A percentile compares a stretch with the other conserved stretches of the same genome.
phyloP scores from a whole-genome alignment of 2,329 filamentous ascomycete genomes.

The Colletotrichum plurivorum region DNA sequence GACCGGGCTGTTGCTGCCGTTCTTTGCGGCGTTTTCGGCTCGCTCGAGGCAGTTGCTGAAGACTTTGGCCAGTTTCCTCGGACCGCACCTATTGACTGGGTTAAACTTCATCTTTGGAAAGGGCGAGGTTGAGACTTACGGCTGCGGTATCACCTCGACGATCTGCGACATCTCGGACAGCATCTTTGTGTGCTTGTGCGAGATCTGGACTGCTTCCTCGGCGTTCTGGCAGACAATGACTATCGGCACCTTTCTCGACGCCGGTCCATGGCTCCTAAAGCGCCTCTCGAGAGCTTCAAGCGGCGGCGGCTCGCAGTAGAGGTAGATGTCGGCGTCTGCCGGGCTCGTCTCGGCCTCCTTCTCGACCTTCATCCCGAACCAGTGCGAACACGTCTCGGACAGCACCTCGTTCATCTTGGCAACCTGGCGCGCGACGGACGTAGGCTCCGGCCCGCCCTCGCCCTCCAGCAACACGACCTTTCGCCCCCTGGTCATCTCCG shows the following conservation, averaged over 20 bases:
- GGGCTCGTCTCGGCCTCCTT: conserved; percentile 35
- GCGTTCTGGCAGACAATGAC: conserved; percentile 49
- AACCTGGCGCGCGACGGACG: conserved; percentile 33
- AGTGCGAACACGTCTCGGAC: conserved; percentile 47
- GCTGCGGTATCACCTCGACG: conserved; percentile 50
- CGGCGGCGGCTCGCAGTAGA: conserved; percentile 48
- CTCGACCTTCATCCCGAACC: conserved; percentile 52
- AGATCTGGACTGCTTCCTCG: conserved; percentile 47
- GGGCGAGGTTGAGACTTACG: too few species aligned
- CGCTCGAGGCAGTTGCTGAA: conserved; percentile 44
- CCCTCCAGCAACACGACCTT: conserved; percentile 43
- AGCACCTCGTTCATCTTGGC: conserved; percentile 48
- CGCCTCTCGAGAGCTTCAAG: conserved; percentile 42
- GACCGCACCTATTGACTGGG: conserved; percentile 39
- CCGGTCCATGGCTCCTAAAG: conserved; percentile 31
- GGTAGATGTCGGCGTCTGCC: conserved; percentile 43
- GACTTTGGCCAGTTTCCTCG: conserved; percentile 48
- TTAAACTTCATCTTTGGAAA: too few species aligned
- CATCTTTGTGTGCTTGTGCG: conserved; percentile 42
- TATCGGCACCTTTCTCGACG: conserved; percentile 42
- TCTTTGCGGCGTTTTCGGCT: conserved; percentile 12
- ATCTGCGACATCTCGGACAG: conserved; percentile 45
- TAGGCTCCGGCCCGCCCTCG: neutral
- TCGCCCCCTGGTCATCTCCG: conserved; percentile 38
- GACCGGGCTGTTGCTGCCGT: neutral